phyloP scores from a whole-genome alignment of 768 basidiomycete genomes.

The Cystobasidium tubakii region DNA sequence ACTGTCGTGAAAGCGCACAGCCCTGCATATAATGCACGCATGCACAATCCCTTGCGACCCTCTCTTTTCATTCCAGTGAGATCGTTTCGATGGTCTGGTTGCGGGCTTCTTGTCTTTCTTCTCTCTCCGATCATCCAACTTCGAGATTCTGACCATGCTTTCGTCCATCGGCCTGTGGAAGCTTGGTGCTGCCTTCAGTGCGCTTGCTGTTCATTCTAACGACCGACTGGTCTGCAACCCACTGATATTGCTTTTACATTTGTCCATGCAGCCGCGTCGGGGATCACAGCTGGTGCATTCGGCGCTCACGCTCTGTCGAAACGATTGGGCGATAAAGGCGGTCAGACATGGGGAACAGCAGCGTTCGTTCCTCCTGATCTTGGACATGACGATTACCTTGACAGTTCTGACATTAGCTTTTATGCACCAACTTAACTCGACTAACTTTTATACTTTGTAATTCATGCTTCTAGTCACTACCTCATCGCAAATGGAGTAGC shows the following conservation, averaged over 20 bases:
- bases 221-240: background rate
- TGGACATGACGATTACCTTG: background rate
- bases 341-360: conserved; percentile 27
- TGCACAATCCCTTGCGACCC: no score
- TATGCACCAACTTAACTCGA: background rate
- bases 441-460: no score
- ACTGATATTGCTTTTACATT: background rate
- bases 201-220: background rate
- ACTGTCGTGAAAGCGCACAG: no score
- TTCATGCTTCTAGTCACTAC: no score
- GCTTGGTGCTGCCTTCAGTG: conserved; percentile 7
- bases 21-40: no score
- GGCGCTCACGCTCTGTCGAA: conserved; percentile 29
- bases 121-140: background rate
- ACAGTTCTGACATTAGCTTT: background rate
- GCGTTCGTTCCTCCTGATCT: background rate
- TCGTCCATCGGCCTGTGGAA: conserved; percentile 15
- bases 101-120: no score
- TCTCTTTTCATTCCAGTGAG: no score
- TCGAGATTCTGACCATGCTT: background rate
- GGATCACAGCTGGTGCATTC: conserved; percentile 23
- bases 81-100: no score
- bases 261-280: conserved; percentile 1
- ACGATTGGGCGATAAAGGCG: conserved; percentile 28
- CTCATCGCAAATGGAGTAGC: conserved; percentile 33